Conservation (phyloP, 2,329 filamentous ascomycete species). For the Aspergillus hortae region DNA sequence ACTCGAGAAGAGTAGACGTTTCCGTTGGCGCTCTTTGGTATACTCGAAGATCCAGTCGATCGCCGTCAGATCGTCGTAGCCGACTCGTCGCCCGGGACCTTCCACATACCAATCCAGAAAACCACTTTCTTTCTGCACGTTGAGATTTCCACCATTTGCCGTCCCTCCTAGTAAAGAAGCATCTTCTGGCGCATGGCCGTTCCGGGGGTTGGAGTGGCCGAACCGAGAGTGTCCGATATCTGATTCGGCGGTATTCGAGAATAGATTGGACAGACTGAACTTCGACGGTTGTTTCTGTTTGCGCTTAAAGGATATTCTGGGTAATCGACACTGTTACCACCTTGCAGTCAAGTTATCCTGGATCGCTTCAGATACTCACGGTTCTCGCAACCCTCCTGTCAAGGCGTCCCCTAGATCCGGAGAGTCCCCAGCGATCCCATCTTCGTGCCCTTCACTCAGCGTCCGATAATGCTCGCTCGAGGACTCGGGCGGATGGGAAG, state of each 20-base stretch:
- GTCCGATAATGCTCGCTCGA: constrained; percentile 10
- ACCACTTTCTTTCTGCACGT: constrained; percentile 38
- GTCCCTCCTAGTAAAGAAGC: constrained; percentile 22
- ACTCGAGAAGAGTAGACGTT: constrained; percentile 70
- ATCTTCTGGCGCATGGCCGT: constrained; percentile 24
- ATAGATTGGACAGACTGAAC: constrained; percentile 39
- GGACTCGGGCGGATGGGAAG: constrained; percentile 12
- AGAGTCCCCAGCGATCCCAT: constrained; percentile 12
- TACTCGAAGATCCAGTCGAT: constrained; percentile 99
- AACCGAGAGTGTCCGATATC: constrained; percentile 15
- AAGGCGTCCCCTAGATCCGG: constrained; percentile 21
- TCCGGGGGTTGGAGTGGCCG: constrained; percentile 22
- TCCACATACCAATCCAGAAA: constrained; percentile 80
- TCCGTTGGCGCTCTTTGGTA: constrained; percentile 85
- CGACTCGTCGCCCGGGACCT: constrained; percentile 82
- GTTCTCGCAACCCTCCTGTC: constrained; percentile 30
- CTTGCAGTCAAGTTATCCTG: constrained; percentile 5
- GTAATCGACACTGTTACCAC: neutral
- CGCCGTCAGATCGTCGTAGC: constrained; percentile 92
- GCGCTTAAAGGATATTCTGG: constrained; percentile 42
- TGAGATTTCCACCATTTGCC: constrained; percentile 21
- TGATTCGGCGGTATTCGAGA: constrained; percentile 28
- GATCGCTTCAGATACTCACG: constrained; percentile 23
- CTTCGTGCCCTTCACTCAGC: constrained; percentile 15
- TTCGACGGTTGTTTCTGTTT: constrained; percentile 39